Base-by-base conservation (phyloP, 768 basidiomycete genomes). In the Suillus tomentosus region DNA sequence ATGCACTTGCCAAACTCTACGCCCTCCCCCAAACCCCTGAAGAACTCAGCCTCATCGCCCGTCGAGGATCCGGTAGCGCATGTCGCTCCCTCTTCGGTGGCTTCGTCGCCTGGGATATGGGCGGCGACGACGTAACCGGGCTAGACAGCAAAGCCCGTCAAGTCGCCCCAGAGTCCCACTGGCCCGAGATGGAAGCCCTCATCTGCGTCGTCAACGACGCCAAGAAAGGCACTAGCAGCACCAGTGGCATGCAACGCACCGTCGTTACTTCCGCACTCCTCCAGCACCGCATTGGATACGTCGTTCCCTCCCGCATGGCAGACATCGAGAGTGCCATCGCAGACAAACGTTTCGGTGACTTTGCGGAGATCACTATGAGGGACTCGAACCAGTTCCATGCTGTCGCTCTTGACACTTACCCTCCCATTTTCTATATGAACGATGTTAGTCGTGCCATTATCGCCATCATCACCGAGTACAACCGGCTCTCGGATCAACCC, bases 321-420 rank as follows among this genome's bases (percentile, higher is more conserved):
- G 83, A 74, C 40, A 98, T 99, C 73, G 82, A 82, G n/a, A 73
- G 82, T 10, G 96, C 97, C 24, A 99, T 99, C 77, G 73, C 77
- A 55, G 79, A 74, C 1, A 85, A 82, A 68, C 92, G 99, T 78
- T 99, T 99, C 75, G 88, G 95, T 70, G 68, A 85, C 0, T 99
- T 99, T 68, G 97, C 95, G 0, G 79, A 80, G 65, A 86, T 98
- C 75, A 99, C 97, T 24, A 99, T 99, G 95, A 87, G 85, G 57
- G 97, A 99, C 76, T 96, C 95, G 60, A 99, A 99, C 80, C 91
- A 94, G 80, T 99, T 99, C 87, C 97, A 99, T 74, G 95, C 97
- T 34, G 94, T 98, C 68, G 92, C 92, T 58, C 89, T 99, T 67
- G 97, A 99, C 79, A 99, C 97, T 0, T 87, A 91, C 50, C 97